phyloP scores from a whole-genome alignment of 1,284 basidiomycete genomes.

The Takashimella tepidaria region DNA sequence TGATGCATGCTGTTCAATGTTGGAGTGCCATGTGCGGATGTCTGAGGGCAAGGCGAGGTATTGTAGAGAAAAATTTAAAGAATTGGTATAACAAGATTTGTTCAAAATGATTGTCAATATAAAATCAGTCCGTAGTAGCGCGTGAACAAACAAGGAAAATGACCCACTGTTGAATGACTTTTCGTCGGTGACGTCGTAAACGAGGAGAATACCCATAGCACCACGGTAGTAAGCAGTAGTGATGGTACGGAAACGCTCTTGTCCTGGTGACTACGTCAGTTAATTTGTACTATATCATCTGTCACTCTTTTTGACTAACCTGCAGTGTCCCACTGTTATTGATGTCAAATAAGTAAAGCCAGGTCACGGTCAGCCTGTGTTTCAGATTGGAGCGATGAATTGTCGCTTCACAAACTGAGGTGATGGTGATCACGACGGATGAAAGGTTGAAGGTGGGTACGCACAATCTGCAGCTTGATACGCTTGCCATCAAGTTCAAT shows the following conservation, averaged over 20 bases:
- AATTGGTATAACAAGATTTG: neutral
- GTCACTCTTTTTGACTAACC: constrained; percentile 50
- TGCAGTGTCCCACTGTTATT: constrained; percentile 98
- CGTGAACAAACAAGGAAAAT: too few species aligned
- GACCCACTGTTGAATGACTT: constrained; percentile 91
- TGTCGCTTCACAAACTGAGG: neutral
- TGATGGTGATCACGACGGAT: neutral
- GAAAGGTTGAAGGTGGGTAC: constrained; percentile 48
- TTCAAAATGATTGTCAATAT: neutral
- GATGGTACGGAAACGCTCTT: constrained; percentile 98
- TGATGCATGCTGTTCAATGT: constrained; percentile 98
- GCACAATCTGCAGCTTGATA: constrained; percentile 97
- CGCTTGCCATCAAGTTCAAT: constrained; percentile 99
- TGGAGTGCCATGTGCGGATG: constrained; percentile 97
- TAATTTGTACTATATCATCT: neutral
- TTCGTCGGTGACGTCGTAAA: constrained; percentile 98
- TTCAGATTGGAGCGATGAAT: neutral
- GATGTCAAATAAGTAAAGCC: constrained; percentile 12
- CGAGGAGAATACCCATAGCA: constrained; percentile 97
- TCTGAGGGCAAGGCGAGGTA: too few species aligned
- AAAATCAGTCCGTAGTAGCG: too few species aligned
- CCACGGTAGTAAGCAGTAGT: constrained; percentile 99
- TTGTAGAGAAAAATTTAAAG: too few species aligned
- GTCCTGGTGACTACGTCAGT: constrained; percentile 50
- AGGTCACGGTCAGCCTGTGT: neutral